Conservation (phyloP, 345 rosid species). For the Gossypium anomalum region DNA sequence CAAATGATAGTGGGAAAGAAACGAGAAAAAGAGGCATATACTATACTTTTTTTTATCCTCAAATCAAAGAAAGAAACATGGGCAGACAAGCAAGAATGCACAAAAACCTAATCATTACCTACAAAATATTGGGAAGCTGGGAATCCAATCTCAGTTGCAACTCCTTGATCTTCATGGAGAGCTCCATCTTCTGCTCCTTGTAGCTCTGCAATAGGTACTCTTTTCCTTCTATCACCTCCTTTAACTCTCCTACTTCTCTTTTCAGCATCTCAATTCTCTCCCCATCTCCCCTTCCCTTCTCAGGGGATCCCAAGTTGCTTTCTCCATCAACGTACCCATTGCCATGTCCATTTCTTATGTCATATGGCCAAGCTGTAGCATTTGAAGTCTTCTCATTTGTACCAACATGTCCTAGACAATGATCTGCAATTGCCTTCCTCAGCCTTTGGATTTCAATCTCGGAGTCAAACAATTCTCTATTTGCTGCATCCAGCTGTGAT, state of each 20-base stretch:
- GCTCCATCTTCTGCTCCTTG: slow-evolving; percentile 86
- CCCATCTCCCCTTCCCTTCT: slow-evolving; percentile 46
- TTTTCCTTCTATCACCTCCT: slow-evolving; percentile 90
- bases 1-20: background rate
- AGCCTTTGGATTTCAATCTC: slow-evolving; percentile 82
- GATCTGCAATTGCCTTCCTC: slow-evolving; percentile 86
- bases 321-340: slow-evolving; percentile 53
- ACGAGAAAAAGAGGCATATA: background rate
- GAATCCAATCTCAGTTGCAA: slow-evolving; percentile 80
- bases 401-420: slow-evolving; percentile 46
- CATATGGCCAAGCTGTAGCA: slow-evolving; percentile 41
- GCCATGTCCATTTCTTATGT: slow-evolving; percentile 45
- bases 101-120: slow-evolving; percentile 55
- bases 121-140: slow-evolving; percentile 89
- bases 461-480: slow-evolving; percentile 70
- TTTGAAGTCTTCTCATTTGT: slow-evolving; percentile 35
- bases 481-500: slow-evolving; percentile 67
- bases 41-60: background rate
- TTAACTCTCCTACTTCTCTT: slow-evolving; percentile 76
- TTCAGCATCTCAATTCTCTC: slow-evolving; percentile 70
- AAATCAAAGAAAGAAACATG: background rate
- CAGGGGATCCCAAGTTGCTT: slow-evolving; percentile 32
- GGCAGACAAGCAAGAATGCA: slow-evolving; percentile 52
- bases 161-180: slow-evolving; percentile 68
- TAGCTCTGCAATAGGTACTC: slow-evolving; percentile 72